Percentiles rank a stretch among this genome's conserved stretches.
Conservation (phyloP, 257 asterid genomes). For the Salvia hispanica region DNA sequence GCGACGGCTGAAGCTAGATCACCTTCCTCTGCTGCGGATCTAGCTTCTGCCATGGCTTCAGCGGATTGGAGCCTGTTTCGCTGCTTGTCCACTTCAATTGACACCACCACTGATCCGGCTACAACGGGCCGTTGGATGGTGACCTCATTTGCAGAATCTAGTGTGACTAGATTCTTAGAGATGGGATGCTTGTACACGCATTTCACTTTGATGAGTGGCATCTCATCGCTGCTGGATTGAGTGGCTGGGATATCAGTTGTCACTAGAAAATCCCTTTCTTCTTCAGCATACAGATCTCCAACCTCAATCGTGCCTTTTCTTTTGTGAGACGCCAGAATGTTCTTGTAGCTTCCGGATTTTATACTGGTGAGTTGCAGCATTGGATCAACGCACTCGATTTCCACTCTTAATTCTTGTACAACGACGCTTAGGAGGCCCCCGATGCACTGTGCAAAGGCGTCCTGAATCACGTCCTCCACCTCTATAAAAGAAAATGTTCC, state of each 20-base stretch:
- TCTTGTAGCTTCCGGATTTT: conserved; percentile 78
- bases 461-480: conserved; percentile 77
- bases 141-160: conserved; percentile 43
- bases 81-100: conserved; percentile 83
- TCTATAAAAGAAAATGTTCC: conserved; percentile 97
- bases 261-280: conserved; percentile 79
- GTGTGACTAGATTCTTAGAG: conserved; percentile 39
- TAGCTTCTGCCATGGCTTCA: conserved; percentile 80
- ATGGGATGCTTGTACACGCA: conserved; percentile 63
- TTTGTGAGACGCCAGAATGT: conserved; percentile 40
- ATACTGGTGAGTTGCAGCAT: conserved; percentile 48
- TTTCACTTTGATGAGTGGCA: conserved; percentile 53
- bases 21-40: conserved; percentile 71
- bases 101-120: conserved; percentile 43
- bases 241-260: conserved; percentile 57
- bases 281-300: conserved; percentile 92
- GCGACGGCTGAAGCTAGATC: conserved; percentile 59
- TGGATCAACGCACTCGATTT: conserved; percentile 64
- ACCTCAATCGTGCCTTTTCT: conserved; percentile 59
- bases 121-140: conserved; percentile 55
- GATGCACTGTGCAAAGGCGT: conserved; percentile 98
- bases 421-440: conserved; percentile 92
- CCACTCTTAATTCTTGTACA: conserved; percentile 62
- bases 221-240: conserved; percentile 43
- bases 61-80: conserved; percentile 69